Evolutionary conservation across 441 rosid genomes (phyloP).

Genomic region (Biscutella auriculata): DNA sequence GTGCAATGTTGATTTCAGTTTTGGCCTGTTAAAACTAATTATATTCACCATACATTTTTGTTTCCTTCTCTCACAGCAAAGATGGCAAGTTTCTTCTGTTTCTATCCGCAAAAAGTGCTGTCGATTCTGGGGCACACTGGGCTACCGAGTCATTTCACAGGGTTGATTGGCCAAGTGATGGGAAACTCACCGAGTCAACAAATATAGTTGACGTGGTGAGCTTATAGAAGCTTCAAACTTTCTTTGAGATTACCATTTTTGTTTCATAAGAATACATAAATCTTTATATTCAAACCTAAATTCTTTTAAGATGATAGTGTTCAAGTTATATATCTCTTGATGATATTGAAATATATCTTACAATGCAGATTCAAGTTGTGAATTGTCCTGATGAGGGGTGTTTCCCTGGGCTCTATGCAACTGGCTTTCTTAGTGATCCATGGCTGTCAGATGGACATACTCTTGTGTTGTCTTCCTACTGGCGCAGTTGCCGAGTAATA

Average conservation of each 20-base stretch:
- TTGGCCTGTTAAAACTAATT: not conserved
- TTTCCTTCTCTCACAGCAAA: conserved; percentile 41
- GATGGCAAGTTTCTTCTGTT: conserved; percentile 75
- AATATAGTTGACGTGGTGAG: conserved; percentile 68
- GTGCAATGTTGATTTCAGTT: not conserved
- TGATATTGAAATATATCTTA: not conserved
- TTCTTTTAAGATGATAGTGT: not conserved
- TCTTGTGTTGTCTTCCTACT: conserved; percentile 59
- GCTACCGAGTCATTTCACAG: conserved; percentile 73
- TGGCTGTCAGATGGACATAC: conserved; percentile 91
- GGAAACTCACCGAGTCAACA: conserved; percentile 28
- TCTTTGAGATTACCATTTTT: not conserved
- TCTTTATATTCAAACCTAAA: not conserved
- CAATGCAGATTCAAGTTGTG: conserved; percentile 60
- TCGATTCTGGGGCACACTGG: conserved; percentile 68
- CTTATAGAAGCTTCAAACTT: not conserved
- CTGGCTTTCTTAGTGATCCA: conserved; percentile 39
- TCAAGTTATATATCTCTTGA: not conserved
- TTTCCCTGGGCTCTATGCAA: conserved; percentile 80
- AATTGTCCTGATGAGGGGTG: conserved; percentile 56
- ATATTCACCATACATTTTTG: not conserved
- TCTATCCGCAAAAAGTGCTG: conserved; percentile 61
- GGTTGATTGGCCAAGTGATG: conserved; percentile 67
- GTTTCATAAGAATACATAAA: not conserved
- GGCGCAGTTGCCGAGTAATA: conserved; percentile 64